Evolutionary conservation across 2,329 filamentous ascomycete species (phyloP).

Genomic region (Amylocarpus encephaloides): DNA sequence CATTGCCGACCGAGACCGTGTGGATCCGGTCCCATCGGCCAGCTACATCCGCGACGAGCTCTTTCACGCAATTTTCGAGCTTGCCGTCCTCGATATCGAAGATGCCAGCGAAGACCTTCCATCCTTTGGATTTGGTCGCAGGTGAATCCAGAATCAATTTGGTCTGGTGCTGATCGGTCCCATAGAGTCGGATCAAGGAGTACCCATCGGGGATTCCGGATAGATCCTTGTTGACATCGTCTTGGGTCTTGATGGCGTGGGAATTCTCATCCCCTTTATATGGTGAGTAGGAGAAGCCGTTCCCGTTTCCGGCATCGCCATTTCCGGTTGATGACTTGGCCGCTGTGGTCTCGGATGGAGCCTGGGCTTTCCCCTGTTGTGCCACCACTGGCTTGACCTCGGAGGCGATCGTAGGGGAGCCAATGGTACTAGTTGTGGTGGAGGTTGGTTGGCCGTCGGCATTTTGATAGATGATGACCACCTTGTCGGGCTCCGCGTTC

Average conservation of each 20-base stretch:
- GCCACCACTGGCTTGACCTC: background rate
- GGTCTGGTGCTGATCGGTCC: constrained; percentile 71
- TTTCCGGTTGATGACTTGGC: constrained; percentile 1
- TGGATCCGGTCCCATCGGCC: constrained; percentile 63
- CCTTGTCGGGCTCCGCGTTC: constrained; percentile 30
- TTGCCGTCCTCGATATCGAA: constrained; percentile 49
- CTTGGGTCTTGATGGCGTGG: constrained; percentile 60
- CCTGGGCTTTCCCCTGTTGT: background rate
- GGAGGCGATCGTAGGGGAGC: background rate
- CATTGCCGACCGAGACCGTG: constrained; percentile 74
- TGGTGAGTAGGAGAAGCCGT: constrained; percentile 52
- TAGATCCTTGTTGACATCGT: constrained; percentile 61
- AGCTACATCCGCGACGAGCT: constrained; percentile 52
- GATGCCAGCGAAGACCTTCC: constrained; percentile 70
- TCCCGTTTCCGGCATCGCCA: constrained; percentile 18
- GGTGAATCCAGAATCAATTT: constrained; percentile 44
- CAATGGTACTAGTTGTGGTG: constrained; percentile 30
- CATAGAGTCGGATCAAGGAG: constrained; percentile 67
- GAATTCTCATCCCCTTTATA: constrained; percentile 48
- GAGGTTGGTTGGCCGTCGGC: constrained; percentile 46
- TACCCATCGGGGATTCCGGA: constrained; percentile 46
- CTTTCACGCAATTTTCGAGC: constrained; percentile 50
- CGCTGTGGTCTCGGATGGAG: background rate
- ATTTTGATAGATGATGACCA: constrained; percentile 56
- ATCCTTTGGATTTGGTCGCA: constrained; percentile 56